Evolutionary conservation across 306 rosid species (phyloP), one percentile per base, ranked within the genome.

Genomic region (Trifolium repens): DNA sequence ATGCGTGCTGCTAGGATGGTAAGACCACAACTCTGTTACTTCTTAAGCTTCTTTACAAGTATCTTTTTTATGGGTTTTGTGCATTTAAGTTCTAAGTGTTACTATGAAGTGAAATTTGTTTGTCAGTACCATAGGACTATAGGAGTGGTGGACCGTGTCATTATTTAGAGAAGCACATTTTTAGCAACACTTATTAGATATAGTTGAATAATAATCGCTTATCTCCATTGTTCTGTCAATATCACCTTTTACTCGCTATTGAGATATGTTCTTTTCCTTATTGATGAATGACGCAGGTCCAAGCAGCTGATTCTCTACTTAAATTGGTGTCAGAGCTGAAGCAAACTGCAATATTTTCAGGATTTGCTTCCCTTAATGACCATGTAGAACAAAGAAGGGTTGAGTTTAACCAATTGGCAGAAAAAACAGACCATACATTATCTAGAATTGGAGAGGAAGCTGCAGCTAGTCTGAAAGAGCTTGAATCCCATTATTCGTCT

Each of bases 341-440:
- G 86, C 98, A 94, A 75, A 89, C 96, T 2, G 97, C 97, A 69
- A 89, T 93, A 30, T 94, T 94, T 81, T 92, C 98, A 1, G 98
- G 96, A 60, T 91, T 94, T 82, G 98, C 96, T 46, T 93, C 96
- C 14, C 91, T 93, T 39, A 93, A 93, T 73, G 98, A 93, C 68
- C 96, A 93, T 44, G 98, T 88, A 69, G 96, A 93, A 69, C 93
- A 91, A 79, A 90, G 96, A 83, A 87, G 66, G 42, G 80, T 80
- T 14, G 97, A 91, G 75, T 92, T 94, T 71, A 80, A 88, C 75
- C 93, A 86, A 53, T 83, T 87, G 68, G 91, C 80, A 5, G 93
- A 91, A 84, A 86, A 86, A 65, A 77, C 96, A 0, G 93, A 91
- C 62, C 84, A 78, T 57, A 7, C 85, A 59, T 74, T 94, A 52